phyloP scores from a whole-genome alignment of 768 basidiomycete species.

The Boletus edulis region DNA sequence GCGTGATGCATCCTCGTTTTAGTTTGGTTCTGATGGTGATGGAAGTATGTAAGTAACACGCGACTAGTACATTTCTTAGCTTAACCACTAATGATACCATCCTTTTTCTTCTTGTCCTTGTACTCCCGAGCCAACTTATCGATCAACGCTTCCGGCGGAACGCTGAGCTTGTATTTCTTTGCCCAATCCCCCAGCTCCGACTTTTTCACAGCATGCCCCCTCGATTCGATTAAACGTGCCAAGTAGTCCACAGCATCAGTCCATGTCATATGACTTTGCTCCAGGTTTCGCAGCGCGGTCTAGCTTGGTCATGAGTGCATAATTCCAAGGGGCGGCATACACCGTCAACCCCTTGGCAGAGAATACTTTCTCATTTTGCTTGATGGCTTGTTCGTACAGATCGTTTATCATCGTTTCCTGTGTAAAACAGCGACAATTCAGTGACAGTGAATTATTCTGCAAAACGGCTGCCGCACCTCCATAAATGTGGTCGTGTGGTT shows the following conservation, averaged over 20 bases:
- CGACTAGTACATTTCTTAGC: too few species aligned
- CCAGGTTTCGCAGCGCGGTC: slow-evolving; percentile 6
- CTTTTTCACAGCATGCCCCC: slow-evolving; percentile 1
- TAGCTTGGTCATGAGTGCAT: slow-evolving; percentile 8
- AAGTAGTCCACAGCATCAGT: slow-evolving; percentile 9
- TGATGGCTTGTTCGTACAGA: background rate
- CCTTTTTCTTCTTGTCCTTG: background rate
- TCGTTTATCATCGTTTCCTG: background rate
- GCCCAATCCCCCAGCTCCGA: slow-evolving; percentile 5
- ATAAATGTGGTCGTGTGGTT: slow-evolving; percentile 8
- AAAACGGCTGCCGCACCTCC: background rate
- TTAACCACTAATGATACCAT: background rate
- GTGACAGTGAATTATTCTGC: too few species aligned
- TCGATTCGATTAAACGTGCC: background rate
- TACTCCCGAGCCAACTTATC: background rate
- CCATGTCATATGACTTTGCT: slow-evolving; percentile 5
- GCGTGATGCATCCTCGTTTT: too few species aligned
- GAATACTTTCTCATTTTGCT: slow-evolving; percentile 4
- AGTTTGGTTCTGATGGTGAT: too few species aligned
- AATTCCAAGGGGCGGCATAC: slow-evolving; percentile 11
- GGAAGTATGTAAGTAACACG: too few species aligned
- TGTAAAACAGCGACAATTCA: background rate
- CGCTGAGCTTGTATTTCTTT: background rate
- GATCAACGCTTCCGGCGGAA: background rate
- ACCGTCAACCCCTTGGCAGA: slow-evolving; percentile 7